Percentiles rank a stretch among this genome's conserved stretches.
Evolutionary conservation across 257 asterid genomes (phyloP).

Genomic region (Penstemon eatonii): DNA sequence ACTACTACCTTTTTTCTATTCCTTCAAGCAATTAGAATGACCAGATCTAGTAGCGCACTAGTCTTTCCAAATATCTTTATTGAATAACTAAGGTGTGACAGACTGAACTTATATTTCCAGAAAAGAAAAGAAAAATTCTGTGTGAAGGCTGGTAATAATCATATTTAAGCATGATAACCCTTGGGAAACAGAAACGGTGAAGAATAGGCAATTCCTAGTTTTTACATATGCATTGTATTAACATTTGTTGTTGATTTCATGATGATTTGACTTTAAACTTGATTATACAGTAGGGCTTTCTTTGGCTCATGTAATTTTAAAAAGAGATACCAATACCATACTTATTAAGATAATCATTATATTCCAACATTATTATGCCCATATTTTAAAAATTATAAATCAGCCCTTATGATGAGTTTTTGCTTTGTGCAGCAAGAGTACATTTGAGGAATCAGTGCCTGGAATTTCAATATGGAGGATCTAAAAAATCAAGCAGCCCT

Average conservation of each 20-base stretch:
- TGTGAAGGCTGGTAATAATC: slow-evolving; percentile 8
- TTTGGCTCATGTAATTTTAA: background rate
- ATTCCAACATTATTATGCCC: background rate
- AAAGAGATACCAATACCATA: no score
- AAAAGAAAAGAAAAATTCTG: background rate
- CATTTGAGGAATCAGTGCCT: slow-evolving; percentile 93
- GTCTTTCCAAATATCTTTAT: background rate
- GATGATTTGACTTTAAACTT: background rate
- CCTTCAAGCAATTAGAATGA: background rate
- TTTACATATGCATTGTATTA: background rate
- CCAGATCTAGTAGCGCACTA: background rate
- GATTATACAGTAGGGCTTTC: background rate
- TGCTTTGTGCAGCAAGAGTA: slow-evolving; percentile 80
- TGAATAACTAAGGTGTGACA: slow-evolving; percentile 10
- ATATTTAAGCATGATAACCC: background rate
- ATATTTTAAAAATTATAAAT: slow-evolving; percentile 4
- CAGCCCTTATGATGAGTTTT: slow-evolving; percentile 20
- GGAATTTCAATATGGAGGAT: slow-evolving; percentile 97
- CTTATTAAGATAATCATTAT: no score
- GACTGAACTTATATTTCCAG: slow-evolving; percentile 8
- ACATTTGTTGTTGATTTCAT: background rate
- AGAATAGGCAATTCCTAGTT: slow-evolving; percentile 5
- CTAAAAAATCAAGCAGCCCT: slow-evolving; percentile 91
- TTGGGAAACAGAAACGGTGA: slow-evolving; percentile 1
- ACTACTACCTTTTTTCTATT: background rate